Evolutionary conservation across 2,329 filamentous ascomycete genomes (phyloP), one percentile per base, ranked within the genome.

Genomic region (Cadophora gregata): DNA sequence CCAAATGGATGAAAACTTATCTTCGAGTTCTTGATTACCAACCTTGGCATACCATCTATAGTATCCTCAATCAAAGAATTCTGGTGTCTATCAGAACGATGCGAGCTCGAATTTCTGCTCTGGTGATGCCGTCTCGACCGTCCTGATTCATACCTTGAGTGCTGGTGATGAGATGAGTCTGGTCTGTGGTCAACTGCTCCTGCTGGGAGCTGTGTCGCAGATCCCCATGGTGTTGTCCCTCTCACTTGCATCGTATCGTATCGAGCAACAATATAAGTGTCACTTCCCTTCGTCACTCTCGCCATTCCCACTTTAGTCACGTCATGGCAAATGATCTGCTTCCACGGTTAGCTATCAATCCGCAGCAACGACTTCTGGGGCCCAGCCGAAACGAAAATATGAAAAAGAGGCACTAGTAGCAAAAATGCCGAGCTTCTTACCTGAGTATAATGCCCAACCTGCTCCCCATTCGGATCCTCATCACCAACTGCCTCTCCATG

Each of bases 251-350:
- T 10, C n/a, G 33, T 33, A 12, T 56, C 51, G 51, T 56, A 56
- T 3, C 51, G 51, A 6, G 51, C 51, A 0, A 56, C 29, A 8
- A 33, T 56, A 19, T 56, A 56, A 9, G 51, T 56, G 19, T 56
- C 4, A 0, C n/a, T 21, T 21, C 51, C 27, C 10, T 9, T n/a
- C 9, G 16, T 56, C 1, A 19, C 51, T 12, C 19, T 56, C n/a
- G 51, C 51, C 51, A 56, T 56, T 19, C 51, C 51, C 29, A 56
- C 51, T 36, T 36, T 56, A 3, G 51, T 24, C n/a, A 36, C 29
- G 0, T 14, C 3, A 9, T 21, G 27, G 9, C 10, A 24, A 3
- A 56, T 56, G 10, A 56, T 24, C 29, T 56, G 29, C n/a, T 3
- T 14, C 36, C 9, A 3, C 9, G 31, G 3, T 38, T 14, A 38